Percentiles rank a stretch among this genome's conserved stretches.
These are phyloP conservation scores for Isoetes taiwanensis DNA, from an alignment of 75 land plant genomes.

Conservation along the genomic window DNA sequence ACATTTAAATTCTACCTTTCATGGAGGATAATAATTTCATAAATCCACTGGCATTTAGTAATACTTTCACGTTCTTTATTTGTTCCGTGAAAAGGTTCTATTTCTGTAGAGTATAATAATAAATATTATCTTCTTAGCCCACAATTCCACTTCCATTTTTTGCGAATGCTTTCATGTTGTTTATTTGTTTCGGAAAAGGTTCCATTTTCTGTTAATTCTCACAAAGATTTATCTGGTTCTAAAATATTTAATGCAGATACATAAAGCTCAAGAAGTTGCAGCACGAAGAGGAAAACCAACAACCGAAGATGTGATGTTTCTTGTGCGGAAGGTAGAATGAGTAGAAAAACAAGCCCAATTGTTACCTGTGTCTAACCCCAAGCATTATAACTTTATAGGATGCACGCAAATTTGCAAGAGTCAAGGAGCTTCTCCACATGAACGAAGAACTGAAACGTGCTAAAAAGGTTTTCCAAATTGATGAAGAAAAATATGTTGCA, in stretches of 20 bases:
- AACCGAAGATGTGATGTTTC: conserved; percentile 84
- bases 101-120: too few species aligned
- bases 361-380: too few species aligned
- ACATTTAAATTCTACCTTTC: too few species aligned
- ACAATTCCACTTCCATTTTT: too few species aligned
- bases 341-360: too few species aligned
- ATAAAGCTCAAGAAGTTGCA: conserved; percentile 87
- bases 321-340: conserved; percentile 84
- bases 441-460: conserved; percentile 96
- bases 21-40: too few species aligned
- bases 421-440: conserved; percentile 79
- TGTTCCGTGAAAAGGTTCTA: too few species aligned
- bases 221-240: background rate
- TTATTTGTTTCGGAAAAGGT: background rate
- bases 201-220: background rate
- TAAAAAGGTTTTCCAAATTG: conserved; percentile 77
- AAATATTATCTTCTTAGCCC: too few species aligned
- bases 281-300: conserved; percentile 84
- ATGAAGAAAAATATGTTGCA: conserved; percentile 76
- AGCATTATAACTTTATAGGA: conserved; percentile 62
- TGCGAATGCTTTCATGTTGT: background rate
- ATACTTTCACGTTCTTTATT: too few species aligned
- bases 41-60: too few species aligned
- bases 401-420: conserved; percentile 62
- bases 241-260: conserved; percentile 33